Percentiles rank a stretch among this genome's conserved stretches.
Evolutionary conservation across 2,329 filamentous ascomycete genomes (phyloP).

Genomic region (Xylariales sp.): DNA sequence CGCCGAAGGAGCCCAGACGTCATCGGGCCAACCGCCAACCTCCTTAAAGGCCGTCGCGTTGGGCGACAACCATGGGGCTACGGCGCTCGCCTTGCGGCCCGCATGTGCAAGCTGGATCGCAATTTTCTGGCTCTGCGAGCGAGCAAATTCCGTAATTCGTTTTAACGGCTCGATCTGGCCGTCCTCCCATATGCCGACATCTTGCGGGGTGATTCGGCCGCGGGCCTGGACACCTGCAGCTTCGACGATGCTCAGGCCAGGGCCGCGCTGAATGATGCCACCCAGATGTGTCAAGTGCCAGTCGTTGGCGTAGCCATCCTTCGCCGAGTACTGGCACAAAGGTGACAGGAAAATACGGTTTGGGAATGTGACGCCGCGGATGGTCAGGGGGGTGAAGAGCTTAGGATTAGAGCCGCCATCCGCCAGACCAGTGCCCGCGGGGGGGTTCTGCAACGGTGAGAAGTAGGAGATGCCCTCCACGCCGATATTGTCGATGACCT

Average conservation of each 20-base stretch:
- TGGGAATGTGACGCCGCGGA: conserved; percentile 57
- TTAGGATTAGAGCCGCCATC: conserved; percentile 61
- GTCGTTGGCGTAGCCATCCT: conserved; percentile 70
- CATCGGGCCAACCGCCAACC: conserved; percentile 53
- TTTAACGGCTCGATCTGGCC: conserved; percentile 67
- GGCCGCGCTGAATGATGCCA: conserved; percentile 71
- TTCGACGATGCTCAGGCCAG: conserved; percentile 75
- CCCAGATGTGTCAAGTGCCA: conserved; percentile 82
- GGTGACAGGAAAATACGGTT: conserved; percentile 61
- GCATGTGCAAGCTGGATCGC: conserved; percentile 78
- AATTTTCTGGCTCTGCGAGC: conserved; percentile 69
- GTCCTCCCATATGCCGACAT: conserved; percentile 77
- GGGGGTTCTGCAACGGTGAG: conserved; percentile 55
- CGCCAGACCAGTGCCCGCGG: conserved; percentile 50
- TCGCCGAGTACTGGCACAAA: conserved; percentile 60
- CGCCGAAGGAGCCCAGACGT: conserved; percentile 63
- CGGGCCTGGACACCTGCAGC: conserved; percentile 74
- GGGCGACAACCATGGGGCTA: conserved; percentile 51
- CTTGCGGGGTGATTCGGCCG: conserved; percentile 78
- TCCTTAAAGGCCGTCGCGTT: conserved; percentile 46
- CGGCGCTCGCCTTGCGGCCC: conserved; percentile 58
- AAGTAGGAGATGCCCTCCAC: conserved; percentile 54
- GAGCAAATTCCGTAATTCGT: conserved; percentile 56
- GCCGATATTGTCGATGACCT: conserved; percentile 8
- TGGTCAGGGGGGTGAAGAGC: conserved; percentile 60